A percentile compares a stretch with the other conserved stretches of the same genome.
These are phyloP conservation scores for Hymenochaete sp. DNA, from an alignment of 1,284 basidiomycete genomes.

Conservation along the genomic window DNA sequence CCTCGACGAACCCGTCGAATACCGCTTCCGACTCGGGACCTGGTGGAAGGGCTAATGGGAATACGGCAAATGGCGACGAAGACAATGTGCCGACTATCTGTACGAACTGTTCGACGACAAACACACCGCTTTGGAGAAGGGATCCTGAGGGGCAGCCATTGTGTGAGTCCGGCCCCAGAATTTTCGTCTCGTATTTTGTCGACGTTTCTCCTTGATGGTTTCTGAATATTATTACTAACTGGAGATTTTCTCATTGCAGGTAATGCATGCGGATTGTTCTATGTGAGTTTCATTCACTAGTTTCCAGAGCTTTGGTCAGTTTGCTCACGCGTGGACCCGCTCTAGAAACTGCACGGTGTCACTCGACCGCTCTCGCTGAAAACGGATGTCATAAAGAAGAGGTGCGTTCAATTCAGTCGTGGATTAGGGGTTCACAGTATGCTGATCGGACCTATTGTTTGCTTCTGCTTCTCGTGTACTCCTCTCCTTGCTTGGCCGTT, in stretches of 20 bases:
- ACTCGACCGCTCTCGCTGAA: conserved; percentile 89
- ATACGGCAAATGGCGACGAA: conserved; percentile 32
- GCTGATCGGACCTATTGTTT: no score
- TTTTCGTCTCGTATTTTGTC: conserved; percentile 10
- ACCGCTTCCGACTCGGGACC: neutral
- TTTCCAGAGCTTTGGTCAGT: no score
- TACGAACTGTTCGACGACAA: conserved; percentile 92
- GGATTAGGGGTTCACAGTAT: conserved; percentile 11
- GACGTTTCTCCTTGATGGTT: neutral
- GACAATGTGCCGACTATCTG: conserved; percentile 74
- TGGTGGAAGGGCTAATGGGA: neutral
- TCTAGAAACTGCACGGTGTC: conserved; percentile 88
- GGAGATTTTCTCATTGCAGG: conserved; percentile 29
- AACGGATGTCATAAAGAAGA: conserved; percentile 97
- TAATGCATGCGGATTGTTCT: conserved; percentile 87
- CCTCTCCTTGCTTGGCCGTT: no score
- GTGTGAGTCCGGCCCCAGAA: conserved; percentile 44
- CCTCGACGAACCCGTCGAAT: no score
- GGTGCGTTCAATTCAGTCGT: conserved; percentile 41
- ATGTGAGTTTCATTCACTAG: conserved; percentile 49
- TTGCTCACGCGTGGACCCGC: no score
- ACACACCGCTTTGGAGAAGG: conserved; percentile 90
- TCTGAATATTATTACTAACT: conserved; percentile 10
- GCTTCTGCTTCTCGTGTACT: no score
- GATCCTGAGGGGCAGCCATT: conserved; percentile 93